Evolutionary conservation across 805 yeast species (phyloP).

Genomic region (Pichia cephalocereana): DNA sequence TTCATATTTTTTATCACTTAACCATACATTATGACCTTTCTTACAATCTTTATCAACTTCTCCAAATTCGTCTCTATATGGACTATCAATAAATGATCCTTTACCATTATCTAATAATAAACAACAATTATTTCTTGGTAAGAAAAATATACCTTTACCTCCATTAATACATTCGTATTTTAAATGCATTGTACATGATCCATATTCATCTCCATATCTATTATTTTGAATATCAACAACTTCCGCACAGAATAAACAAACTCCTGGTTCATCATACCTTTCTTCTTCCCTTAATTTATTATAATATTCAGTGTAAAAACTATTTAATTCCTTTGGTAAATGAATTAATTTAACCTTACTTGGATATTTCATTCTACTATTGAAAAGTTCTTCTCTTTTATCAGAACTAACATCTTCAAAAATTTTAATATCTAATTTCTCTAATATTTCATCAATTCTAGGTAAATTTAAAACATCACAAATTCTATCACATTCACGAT

Average conservation of each 20-base stretch:
- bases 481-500: constrained; percentile 46
- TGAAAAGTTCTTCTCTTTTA: constrained; percentile 7
- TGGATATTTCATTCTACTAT: constrained; percentile 45
- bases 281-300: constrained; percentile 32
- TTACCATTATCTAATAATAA: constrained; percentile 59
- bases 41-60: constrained; percentile 70
- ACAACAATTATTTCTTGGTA: constrained; percentile 61
- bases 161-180: constrained; percentile 51
- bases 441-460: constrained; percentile 21
- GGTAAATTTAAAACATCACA: constrained; percentile 43
- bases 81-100: constrained; percentile 80
- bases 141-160: constrained; percentile 59
- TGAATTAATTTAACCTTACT: constrained; percentile 51
- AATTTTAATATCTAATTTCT: constrained; percentile 9
- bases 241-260: constrained; percentile 76
- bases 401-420: constrained; percentile 6
- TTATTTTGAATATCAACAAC: constrained; percentile 58
- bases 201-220: constrained; percentile 45
- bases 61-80: constrained; percentile 80
- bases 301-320: constrained; percentile 53
- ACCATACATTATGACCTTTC: constrained; percentile 61
- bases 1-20: constrained; percentile 55
- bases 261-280: constrained; percentile 60
- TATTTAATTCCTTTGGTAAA: constrained; percentile 60
- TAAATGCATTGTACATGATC: constrained; percentile 75